phyloP scores from a whole-genome alignment of 1,284 basidiomycete species.

The Cutaneotrichosporon dermatis region DNA sequence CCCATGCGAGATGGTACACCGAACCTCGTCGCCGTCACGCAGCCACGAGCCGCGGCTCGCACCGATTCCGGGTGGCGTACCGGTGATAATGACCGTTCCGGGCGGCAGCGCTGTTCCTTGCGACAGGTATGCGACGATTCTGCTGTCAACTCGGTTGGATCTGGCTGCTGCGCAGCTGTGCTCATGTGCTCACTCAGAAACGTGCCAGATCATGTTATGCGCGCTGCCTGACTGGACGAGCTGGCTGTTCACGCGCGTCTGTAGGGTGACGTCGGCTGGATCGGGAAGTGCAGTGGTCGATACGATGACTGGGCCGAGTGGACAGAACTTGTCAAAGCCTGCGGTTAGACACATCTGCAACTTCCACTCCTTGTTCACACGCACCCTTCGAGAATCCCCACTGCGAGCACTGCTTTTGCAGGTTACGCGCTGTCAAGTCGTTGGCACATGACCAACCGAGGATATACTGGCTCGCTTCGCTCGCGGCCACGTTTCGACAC shows the following conservation, averaged over 20 bases:
- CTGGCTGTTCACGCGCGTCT: conserved; percentile 63
- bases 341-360: conserved; percentile 45
- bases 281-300: conserved; percentile 61
- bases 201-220: conserved; percentile 32
- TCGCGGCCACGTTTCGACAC: conserved; percentile 69
- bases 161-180: not conserved
- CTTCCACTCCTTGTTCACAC: conserved; percentile 15
- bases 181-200: conserved; percentile 21
- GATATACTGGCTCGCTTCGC: conserved; percentile 73
- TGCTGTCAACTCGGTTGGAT: conserved; percentile 3
- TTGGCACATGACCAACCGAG: conserved; percentile 74
- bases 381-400: conserved; percentile 79
- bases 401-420: conserved; percentile 61
- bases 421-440: conserved; percentile 76
- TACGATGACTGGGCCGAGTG: conserved; percentile 71
- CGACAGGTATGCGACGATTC: conserved; percentile 63
- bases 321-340: conserved; percentile 48
- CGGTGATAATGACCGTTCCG: conserved; percentile 74
- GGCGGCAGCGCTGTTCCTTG: conserved; percentile 77
- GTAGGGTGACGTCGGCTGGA: conserved; percentile 64
- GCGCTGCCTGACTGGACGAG: conserved; percentile 71
- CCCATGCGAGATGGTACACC: conserved; percentile 52
- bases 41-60: conserved; percentile 66
- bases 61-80: conserved; percentile 67
- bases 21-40: conserved; percentile 68